These are phyloP conservation scores for Nannizzia gypsea DNA, from an alignment of 2,329 filamentous ascomycete genomes.

Conservation along the genomic window DNA sequence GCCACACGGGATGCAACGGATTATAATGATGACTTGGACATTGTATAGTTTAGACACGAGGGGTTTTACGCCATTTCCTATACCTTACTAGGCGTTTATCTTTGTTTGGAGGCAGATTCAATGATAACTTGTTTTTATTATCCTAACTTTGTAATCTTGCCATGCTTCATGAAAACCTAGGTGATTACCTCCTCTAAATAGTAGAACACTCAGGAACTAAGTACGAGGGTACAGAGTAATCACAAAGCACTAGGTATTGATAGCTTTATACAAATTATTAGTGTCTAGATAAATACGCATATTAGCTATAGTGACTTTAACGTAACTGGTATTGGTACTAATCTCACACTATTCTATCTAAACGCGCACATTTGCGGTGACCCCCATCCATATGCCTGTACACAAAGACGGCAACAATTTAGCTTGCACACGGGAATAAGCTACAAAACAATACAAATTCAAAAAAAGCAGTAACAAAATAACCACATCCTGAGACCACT, in stretches of 20 bases:
- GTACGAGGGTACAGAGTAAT: too few relatives aligned
- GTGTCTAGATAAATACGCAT: too few relatives aligned
- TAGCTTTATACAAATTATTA: too few relatives aligned
- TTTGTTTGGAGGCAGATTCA: background rate
- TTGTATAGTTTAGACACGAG: constrained; percentile 23
- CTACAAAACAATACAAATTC: background rate
- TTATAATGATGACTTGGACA: constrained; percentile 40
- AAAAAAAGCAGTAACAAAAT: background rate
- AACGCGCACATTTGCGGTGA: background rate
- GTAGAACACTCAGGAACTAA: too few relatives aligned
- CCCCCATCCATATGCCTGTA: background rate
- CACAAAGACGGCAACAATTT: background rate
- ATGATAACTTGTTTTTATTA: background rate
- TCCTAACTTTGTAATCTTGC: background rate
- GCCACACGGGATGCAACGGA: constrained; percentile 38
- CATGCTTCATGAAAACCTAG: background rate
- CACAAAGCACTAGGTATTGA: too few relatives aligned
- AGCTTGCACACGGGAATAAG: background rate
- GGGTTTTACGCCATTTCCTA: background rate
- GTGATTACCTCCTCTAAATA: too few relatives aligned
- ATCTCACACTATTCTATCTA: background rate
- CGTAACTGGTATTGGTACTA: background rate
- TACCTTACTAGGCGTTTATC: background rate
- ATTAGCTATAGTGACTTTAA: too few relatives aligned
- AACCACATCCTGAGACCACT: background rate